These are phyloP conservation scores for Oenanthe sinensis DNA, from an alignment of 129 eudicot genomes.

Conservation along the genomic window DNA sequence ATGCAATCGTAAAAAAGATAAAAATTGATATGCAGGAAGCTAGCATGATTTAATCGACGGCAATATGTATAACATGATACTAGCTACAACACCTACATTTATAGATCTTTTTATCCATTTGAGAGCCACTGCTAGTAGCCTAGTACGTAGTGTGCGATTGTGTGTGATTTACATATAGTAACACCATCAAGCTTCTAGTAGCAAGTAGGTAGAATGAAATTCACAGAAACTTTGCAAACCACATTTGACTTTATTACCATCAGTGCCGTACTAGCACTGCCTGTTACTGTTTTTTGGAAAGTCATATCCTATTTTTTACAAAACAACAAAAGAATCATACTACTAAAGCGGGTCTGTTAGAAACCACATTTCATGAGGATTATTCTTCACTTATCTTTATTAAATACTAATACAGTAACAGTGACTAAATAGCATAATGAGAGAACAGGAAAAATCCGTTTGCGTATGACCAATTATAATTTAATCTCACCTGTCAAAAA, in stretches of 20 bases:
- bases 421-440: no score
- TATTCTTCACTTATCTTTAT: no score
- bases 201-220: background rate
- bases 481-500: no score
- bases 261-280: background rate
- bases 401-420: no score
- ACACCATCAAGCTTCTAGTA: background rate
- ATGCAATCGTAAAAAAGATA: background rate
- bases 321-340: background rate
- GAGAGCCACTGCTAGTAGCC: background rate
- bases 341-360: no score
- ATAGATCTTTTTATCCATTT: background rate
- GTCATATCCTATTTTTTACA: background rate
- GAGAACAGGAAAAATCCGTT: no score
- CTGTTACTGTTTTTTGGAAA: background rate
- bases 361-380: no score
- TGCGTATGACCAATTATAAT: no score
- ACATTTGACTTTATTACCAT: background rate
- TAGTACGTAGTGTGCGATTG: no score
- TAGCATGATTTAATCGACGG: background rate
- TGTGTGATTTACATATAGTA: background rate
- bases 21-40: background rate
- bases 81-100: background rate
- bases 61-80: background rate
- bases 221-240: constrained; percentile 1